A percentile compares a stretch with the other conserved stretches of the same genome.
Conservation (phyloP, 1,284 basidiomycete genomes). For the Puccinia novopanici region DNA sequence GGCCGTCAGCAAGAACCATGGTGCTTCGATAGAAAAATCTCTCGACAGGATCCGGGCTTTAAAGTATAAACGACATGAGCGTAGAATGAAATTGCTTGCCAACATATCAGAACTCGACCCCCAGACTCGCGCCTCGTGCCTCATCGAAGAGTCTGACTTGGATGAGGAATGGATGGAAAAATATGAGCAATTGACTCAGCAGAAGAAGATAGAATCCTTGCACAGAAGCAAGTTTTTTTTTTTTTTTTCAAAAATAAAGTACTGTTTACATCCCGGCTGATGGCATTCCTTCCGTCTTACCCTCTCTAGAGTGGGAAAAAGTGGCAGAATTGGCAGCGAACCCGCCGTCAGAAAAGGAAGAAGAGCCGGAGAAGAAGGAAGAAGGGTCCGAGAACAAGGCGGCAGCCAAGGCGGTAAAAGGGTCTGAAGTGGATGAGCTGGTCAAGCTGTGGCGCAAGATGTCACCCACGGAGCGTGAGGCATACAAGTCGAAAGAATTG, state of each 20-base stretch:
- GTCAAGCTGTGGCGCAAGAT: neutral
- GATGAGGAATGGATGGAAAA: conserved; percentile 85
- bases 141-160: conserved; percentile 82
- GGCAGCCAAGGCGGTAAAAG: too few relatives aligned
- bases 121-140: conserved; percentile 74
- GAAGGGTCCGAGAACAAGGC: neutral
- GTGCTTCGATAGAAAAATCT: conserved; percentile 87
- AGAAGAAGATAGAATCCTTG: conserved; percentile 69
- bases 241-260: neutral
- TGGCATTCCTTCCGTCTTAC: too few relatives aligned
- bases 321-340: too few relatives aligned
- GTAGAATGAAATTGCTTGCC: conserved; percentile 77
- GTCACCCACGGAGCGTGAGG: conserved; percentile 57
- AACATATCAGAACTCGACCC: conserved; percentile 64
- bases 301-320: too few relatives aligned
- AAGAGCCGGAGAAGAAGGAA: too few relatives aligned
- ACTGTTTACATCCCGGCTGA: too few relatives aligned
- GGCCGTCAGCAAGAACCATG: conserved; percentile 84
- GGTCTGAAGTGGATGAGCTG: neutral
- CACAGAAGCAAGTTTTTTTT: conserved; percentile 65
- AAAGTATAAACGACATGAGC: conserved; percentile 92
- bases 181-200: conserved; percentile 72
- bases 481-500: conserved; percentile 65
- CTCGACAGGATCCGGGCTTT: conserved; percentile 72
- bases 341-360: too few relatives aligned